Evolutionary conservation across 2,329 filamentous ascomycete genomes (phyloP).

Genomic region (Botrytis tulipae): DNA sequence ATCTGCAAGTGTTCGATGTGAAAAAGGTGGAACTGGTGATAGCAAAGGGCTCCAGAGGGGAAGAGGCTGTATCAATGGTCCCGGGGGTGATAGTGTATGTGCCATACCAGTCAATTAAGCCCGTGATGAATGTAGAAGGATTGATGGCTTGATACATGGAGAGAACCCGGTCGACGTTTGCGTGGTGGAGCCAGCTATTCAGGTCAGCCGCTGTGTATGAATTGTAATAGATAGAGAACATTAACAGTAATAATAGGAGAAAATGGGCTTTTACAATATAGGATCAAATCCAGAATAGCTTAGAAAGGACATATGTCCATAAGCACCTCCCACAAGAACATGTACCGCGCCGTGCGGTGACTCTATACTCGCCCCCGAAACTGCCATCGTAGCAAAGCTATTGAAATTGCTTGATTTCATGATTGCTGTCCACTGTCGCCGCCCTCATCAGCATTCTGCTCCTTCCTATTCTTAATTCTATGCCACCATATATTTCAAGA

Average conservation of each 20-base stretch:
- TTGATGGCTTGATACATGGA: constrained; percentile 51
- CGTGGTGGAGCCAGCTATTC: constrained; percentile 50
- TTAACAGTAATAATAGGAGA: background rate
- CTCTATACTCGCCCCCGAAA: constrained; percentile 45
- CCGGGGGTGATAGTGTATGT: constrained; percentile 36
- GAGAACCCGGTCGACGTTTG: constrained; percentile 60
- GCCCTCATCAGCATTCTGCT: background rate
- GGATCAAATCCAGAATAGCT: constrained; percentile 48
- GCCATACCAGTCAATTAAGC: constrained; percentile 36
- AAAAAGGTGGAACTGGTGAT: constrained; percentile 34
- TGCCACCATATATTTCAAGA: background rate
- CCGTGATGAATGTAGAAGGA: constrained; percentile 34
- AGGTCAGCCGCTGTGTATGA: background rate
- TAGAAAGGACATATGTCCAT: constrained; percentile 43
- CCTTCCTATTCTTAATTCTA: background rate
- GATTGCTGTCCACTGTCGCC: constrained; percentile 45
- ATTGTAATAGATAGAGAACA: no score
- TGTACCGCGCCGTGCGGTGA: constrained; percentile 46
- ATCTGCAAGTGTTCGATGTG: constrained; percentile 25
- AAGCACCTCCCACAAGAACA: constrained; percentile 40
- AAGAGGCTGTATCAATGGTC: constrained; percentile 34
- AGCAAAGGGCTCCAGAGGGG: constrained; percentile 31
- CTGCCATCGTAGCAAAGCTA: constrained; percentile 44
- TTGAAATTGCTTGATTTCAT: constrained; percentile 41
- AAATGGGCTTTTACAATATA: constrained; percentile 43